Evolutionary conservation across 768 basidiomycete species (phyloP).

Genomic region (Crassisporium funariophilum): DNA sequence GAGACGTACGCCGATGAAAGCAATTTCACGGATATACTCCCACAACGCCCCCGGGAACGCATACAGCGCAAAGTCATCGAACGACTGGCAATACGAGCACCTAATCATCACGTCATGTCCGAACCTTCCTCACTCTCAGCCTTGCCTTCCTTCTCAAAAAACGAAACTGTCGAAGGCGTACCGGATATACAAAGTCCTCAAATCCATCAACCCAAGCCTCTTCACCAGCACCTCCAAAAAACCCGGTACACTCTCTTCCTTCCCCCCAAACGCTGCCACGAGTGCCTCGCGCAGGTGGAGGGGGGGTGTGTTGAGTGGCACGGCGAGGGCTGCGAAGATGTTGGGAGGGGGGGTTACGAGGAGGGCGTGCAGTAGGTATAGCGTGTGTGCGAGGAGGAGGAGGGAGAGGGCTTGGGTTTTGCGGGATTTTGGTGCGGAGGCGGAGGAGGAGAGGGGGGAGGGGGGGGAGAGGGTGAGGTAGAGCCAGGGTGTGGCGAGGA

Average conservation of each 20-base stretch:
- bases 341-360: slow-evolving; percentile 57
- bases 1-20: slow-evolving; percentile 48
- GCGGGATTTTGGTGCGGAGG: slow-evolving; percentile 4
- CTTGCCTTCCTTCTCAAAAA: not conserved
- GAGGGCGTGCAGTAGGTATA: slow-evolving; percentile 49
- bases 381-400: slow-evolving; percentile 50
- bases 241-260: slow-evolving; percentile 39
- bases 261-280: slow-evolving; percentile 37
- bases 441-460: slow-evolving; percentile 19
- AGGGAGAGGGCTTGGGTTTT: slow-evolving; percentile 26
- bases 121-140: slow-evolving; percentile 43
- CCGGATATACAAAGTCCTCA: slow-evolving; percentile 62
- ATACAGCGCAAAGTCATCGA: slow-evolving; percentile 61
- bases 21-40: slow-evolving; percentile 59
- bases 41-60: slow-evolving; percentile 55
- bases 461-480: slow-evolving; percentile 17
- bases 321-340: slow-evolving; percentile 55
- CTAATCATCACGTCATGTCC: slow-evolving; percentile 65
- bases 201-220: slow-evolving; percentile 57
- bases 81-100: slow-evolving; percentile 67
- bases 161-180: slow-evolving; percentile 27
- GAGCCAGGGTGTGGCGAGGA: slow-evolving; percentile 29
- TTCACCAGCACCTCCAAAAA: slow-evolving; percentile 55
- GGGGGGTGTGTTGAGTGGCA: slow-evolving; percentile 57
- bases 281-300: slow-evolving; percentile 53